Conservation (phyloP, 768 basidiomycete species). For the Leucocoprinus birnbaumii region DNA sequence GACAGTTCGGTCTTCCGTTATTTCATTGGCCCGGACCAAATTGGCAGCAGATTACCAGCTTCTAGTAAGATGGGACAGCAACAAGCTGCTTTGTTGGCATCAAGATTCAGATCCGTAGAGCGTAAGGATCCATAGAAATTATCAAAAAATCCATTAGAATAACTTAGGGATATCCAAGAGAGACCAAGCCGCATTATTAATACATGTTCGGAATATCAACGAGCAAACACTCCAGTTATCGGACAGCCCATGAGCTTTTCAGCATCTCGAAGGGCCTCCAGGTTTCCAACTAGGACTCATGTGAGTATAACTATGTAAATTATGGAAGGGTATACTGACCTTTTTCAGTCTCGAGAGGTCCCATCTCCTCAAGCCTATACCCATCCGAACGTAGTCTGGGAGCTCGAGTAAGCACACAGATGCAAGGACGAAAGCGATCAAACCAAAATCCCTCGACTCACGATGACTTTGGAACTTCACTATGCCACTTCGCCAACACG, state of each 20-base stretch:
- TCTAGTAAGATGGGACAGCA: no score
- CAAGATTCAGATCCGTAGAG: no score
- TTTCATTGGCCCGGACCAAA: no score
- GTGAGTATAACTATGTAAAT: background rate
- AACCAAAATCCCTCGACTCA: conserved; percentile 15
- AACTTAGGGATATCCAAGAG: no score
- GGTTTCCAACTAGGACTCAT: conserved; percentile 31
- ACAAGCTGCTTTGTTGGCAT: no score
- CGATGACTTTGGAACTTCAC: conserved; percentile 36
- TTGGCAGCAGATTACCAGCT: no score
- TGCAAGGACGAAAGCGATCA: no score
- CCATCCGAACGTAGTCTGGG: conserved; percentile 33
- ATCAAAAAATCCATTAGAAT: no score
- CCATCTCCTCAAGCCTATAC: conserved; percentile 43
- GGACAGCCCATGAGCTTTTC: conserved; percentile 41
- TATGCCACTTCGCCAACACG: conserved; percentile 31
- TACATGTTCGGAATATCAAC: no score
- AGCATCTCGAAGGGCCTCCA: conserved; percentile 38
- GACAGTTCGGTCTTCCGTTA: no score
- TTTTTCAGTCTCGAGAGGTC: conserved; percentile 33
- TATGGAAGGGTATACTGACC: conserved; percentile 28
- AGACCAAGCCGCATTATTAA: no score
- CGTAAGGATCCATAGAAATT: no score
- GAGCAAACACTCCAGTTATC: conserved; percentile 27
- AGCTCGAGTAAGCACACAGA: background rate